A percentile compares a stretch with the other conserved stretches of the same genome.
Evolutionary conservation across 345 rosid species (phyloP).

Genomic region (Turritis glabra): DNA sequence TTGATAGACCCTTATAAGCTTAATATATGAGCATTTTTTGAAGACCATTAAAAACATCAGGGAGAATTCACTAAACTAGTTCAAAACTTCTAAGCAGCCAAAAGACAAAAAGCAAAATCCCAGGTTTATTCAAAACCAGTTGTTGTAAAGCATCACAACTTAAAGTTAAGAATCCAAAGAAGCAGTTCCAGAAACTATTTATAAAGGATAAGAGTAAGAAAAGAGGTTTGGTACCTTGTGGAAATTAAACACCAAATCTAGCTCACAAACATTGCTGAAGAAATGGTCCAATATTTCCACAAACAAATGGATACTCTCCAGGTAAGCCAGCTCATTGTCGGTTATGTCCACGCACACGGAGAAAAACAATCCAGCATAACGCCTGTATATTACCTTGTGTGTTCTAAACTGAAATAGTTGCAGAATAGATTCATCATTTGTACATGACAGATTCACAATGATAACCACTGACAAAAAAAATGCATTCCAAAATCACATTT

Average conservation of each 20-base stretch:
- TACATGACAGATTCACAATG: background rate
- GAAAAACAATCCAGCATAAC: slow-evolving; percentile 94
- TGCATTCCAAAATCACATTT: background rate
- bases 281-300: slow-evolving; percentile 98
- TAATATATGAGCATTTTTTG: background rate
- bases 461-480: background rate
- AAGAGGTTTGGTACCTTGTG: slow-evolving; percentile 65
- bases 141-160: background rate
- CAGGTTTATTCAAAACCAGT: background rate
- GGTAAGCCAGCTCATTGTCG: slow-evolving; percentile 88
- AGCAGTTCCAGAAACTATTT: background rate
- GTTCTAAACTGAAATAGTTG: slow-evolving; percentile 70
- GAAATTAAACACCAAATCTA: slow-evolving; percentile 93
- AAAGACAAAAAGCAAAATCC: background rate
- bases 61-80: background rate
- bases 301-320: slow-evolving; percentile 92
- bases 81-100: background rate
- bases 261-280: slow-evolving; percentile 99
- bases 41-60: background rate
- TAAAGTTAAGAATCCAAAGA: background rate
- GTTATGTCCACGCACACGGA: slow-evolving; percentile 95
- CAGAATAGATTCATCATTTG: background rate
- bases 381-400: slow-evolving; percentile 92
- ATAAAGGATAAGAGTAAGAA: background rate
- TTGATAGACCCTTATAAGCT: background rate